A percentile compares a stretch with the other conserved stretches of the same genome.
Conservation (phyloP, 352 stramenopile species). For the Globisporangium solare region DNA sequence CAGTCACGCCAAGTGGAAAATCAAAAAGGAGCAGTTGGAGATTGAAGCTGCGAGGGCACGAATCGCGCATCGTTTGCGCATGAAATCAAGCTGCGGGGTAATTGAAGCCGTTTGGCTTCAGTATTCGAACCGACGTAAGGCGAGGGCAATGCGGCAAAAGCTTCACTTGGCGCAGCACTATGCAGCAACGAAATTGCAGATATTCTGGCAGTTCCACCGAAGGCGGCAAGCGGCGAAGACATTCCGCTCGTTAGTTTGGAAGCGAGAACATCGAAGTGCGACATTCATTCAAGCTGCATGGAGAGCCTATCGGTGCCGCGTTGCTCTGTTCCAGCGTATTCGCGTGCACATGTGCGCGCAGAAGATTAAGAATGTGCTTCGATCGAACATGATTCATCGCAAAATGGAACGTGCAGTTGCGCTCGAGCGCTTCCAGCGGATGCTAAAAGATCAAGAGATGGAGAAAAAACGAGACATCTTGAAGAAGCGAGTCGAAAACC, state of each 20-base stretch:
- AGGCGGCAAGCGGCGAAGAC: conserved; percentile 1
- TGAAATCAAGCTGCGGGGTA: conserved; percentile 25
- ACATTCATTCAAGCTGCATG: conserved; percentile 9
- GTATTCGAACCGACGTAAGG: conserved; percentile 26
- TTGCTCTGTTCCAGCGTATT: conserved; percentile 7
- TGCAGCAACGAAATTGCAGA: conserved; percentile 5
- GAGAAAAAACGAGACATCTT: conserved; percentile 18
- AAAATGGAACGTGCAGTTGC: conserved; percentile 21
- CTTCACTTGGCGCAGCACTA: conserved; percentile 6
- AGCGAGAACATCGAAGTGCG: conserved; percentile 7
- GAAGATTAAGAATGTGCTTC: conserved; percentile 15
- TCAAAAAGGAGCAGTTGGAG: conserved; percentile 11
- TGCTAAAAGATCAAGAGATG: conserved; percentile 28
- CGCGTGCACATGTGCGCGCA: conserved; percentile 6
- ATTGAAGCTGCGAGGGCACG: conserved; percentile 17
- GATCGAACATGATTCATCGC: conserved; percentile 12
- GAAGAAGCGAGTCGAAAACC: conserved; percentile 25
- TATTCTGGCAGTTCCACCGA: conserved; percentile 4
- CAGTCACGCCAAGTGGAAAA: conserved; percentile 18
- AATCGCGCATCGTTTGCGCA: conserved; percentile 18
- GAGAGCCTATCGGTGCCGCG: conserved; percentile 1
- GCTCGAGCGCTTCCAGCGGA: conserved; percentile 28
- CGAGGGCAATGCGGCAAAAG: conserved; percentile 30
- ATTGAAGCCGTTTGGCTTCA: conserved; percentile 41
- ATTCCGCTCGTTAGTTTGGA: conserved; percentile 9